These are phyloP conservation scores for Colletotrichum sp. DNA, from an alignment of 2,329 filamentous ascomycete genomes.

Conservation along the genomic window DNA sequence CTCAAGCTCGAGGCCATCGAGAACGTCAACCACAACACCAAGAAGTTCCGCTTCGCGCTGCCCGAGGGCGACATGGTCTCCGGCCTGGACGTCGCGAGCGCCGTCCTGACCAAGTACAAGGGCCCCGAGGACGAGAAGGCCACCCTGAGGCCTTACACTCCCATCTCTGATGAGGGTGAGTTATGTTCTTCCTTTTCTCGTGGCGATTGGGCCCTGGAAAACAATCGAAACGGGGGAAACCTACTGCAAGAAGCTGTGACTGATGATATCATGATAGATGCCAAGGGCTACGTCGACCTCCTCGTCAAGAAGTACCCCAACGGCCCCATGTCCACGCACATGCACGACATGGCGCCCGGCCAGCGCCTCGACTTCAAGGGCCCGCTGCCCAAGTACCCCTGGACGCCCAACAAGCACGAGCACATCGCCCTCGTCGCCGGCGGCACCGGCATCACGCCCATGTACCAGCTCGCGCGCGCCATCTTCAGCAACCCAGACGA, in stretches of 20 bases:
- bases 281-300: constrained; percentile 83
- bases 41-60: constrained; percentile 87
- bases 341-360: constrained; percentile 83
- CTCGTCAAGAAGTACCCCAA: constrained; percentile 90
- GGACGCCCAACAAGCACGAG: constrained; percentile 89
- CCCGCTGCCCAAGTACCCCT: constrained; percentile 91
- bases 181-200: background rate
- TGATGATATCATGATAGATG: constrained; percentile 52
- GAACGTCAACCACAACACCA: constrained; percentile 91
- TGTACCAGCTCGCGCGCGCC: constrained; percentile 90
- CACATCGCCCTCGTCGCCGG: constrained; percentile 90
- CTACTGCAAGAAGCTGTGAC: background rate
- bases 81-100: constrained; percentile 83
- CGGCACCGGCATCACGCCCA: constrained; percentile 95
- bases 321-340: constrained; percentile 89
- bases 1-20: constrained; percentile 82
- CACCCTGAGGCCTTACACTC: constrained; percentile 91
- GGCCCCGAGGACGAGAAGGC: constrained; percentile 83
- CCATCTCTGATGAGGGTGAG: constrained; percentile 82
- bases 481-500: constrained; percentile 97
- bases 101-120: constrained; percentile 91
- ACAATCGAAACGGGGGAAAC: background rate
- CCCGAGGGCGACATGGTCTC: constrained; percentile 85
- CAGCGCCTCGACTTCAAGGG: constrained; percentile 92
- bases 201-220: background rate